These are phyloP conservation scores for Beauveria sp. DNA, from an alignment of 2,329 filamentous ascomycete genomes.

Conservation along the genomic window DNA sequence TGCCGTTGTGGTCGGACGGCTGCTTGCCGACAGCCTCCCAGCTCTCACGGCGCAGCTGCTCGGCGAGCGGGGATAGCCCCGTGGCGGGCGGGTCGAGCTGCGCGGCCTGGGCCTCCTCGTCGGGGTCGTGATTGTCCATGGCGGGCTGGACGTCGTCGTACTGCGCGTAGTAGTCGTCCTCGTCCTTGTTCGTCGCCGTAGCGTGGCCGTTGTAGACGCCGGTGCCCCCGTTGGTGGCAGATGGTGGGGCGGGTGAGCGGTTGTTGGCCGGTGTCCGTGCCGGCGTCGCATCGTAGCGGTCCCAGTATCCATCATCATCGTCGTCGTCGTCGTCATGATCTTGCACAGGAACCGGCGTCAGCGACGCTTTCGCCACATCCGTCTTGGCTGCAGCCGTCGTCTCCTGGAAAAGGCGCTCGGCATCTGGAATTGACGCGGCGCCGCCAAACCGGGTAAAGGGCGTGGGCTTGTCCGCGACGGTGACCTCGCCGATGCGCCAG, in stretches of 20 bases:
- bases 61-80: conserved; percentile 16
- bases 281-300: conserved; percentile 66
- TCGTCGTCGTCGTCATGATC: conserved; percentile 38
- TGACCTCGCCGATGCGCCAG: conserved; percentile 68
- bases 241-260: conserved; percentile 52
- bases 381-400: conserved; percentile 16
- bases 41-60: conserved; percentile 15
- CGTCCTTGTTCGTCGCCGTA: conserved; percentile 33
- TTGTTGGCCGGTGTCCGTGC: conserved; percentile 55
- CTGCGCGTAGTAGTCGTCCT: conserved; percentile 68
- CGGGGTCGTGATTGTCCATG: conserved; percentile 74
- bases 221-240: conserved; percentile 19
- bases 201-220: conserved; percentile 17
- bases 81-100: conserved; percentile 30
- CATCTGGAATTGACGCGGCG: conserved; percentile 45
- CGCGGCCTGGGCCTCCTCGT: conserved; percentile 46
- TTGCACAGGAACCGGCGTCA: conserved; percentile 1
- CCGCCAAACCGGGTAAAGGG: conserved; percentile 45
- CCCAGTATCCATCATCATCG: conserved; percentile 75
- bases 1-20: not conserved
- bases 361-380: conserved; percentile 9
- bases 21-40: conserved; percentile 17
- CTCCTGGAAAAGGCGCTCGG: conserved; percentile 48
- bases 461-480: conserved; percentile 48
- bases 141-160: conserved; percentile 75